Conservation (phyloP, 805 yeast species). For the Candida krabiensis region DNA sequence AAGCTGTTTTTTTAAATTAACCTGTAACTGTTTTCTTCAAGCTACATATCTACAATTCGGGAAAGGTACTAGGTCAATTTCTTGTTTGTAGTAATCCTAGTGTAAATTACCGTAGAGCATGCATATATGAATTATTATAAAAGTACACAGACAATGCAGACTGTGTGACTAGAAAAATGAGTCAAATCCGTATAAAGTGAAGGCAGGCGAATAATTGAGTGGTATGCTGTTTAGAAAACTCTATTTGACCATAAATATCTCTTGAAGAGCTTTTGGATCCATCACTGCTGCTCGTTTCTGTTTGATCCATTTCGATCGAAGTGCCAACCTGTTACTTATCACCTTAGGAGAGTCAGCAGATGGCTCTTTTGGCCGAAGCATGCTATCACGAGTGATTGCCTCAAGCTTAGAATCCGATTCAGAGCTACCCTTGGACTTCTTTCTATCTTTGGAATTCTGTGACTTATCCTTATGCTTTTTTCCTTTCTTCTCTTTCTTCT, state of each 20-base stretch:
- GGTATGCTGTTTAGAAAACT: neutral
- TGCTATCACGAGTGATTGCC: conserved; percentile 38
- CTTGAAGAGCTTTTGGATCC: conserved; percentile 87
- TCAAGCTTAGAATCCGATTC: conserved; percentile 39
- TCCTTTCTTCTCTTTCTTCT: conserved; percentile 18
- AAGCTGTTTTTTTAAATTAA: conserved; percentile 6
- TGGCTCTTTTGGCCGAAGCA: conserved; percentile 38
- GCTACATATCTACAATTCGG: too few species aligned
- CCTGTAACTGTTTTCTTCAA: conserved; percentile 7
- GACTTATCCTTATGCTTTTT: conserved; percentile 25
- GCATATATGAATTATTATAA: too few species aligned
- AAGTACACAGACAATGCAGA: too few species aligned
- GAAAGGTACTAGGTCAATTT: too few species aligned
- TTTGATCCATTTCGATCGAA: conserved; percentile 82
- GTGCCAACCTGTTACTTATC: conserved; percentile 60
- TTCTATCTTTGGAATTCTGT: conserved; percentile 29
- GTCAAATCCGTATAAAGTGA: too few species aligned
- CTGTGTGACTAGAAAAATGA: too few species aligned
- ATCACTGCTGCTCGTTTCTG: conserved; percentile 90
- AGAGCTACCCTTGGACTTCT: conserved; percentile 38
- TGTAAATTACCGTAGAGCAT: neutral
- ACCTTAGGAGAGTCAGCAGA: conserved; percentile 28
- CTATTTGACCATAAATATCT: conserved; percentile 78
- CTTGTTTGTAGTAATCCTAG: neutral
- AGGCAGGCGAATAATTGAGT: too few species aligned